phyloP scores from a whole-genome alignment of 192 early-diverging fungal genomes.

The Chytriomyces sp. region DNA sequence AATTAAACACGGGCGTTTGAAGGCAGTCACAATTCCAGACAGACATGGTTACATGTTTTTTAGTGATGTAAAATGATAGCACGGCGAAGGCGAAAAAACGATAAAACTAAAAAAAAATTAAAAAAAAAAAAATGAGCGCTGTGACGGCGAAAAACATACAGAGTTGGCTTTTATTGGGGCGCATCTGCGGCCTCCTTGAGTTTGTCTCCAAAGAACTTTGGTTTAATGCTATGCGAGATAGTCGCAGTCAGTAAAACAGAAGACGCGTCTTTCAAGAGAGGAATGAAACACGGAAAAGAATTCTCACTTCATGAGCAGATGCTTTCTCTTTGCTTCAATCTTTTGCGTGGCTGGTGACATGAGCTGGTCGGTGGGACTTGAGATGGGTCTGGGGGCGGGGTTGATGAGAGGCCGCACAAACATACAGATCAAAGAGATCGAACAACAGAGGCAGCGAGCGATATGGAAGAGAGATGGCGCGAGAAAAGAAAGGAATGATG shows the following conservation, averaged over 20 bases:
- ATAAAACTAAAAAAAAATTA: too few species aligned
- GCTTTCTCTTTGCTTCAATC: slow-evolving; percentile 54
- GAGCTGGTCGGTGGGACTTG: slow-evolving; percentile 52
- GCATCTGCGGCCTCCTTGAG: slow-evolving; percentile 30
- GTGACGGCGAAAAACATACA: neutral
- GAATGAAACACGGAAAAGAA: neutral
- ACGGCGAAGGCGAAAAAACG: too few species aligned
- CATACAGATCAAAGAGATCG: too few species aligned
- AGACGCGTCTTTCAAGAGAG: neutral
- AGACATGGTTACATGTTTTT: too few species aligned
- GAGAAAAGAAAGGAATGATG: too few species aligned
- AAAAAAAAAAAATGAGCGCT: too few species aligned
- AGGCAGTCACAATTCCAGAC: too few species aligned
- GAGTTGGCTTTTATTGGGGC: neutral
- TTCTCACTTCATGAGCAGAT: slow-evolving; percentile 46
- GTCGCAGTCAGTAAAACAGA: neutral
- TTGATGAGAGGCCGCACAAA: too few species aligned
- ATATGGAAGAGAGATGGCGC: too few species aligned
- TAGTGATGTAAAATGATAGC: too few species aligned
- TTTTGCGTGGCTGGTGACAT: slow-evolving; percentile 54
- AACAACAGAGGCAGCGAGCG: too few species aligned
- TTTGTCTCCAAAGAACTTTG: slow-evolving; percentile 42
- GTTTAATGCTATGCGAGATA: slow-evolving; percentile 38
- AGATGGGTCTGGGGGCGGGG: slow-evolving; percentile 14
- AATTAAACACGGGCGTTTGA: too few species aligned